Conservation (phyloP, 2,329 filamentous ascomycete genomes). For the Zopfia rhizophila region DNA sequence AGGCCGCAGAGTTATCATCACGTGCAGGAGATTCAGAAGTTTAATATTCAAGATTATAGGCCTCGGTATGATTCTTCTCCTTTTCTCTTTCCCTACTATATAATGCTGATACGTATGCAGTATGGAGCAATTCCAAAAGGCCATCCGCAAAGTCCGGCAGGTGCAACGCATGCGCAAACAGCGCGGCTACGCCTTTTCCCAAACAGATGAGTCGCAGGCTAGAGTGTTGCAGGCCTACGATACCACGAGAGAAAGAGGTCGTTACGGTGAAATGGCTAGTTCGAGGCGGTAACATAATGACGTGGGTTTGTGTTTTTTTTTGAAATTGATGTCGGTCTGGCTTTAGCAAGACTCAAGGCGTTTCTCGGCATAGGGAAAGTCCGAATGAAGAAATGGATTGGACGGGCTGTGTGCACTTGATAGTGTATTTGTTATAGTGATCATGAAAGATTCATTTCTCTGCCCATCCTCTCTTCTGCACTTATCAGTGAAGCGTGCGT, state of each 20-base stretch:
- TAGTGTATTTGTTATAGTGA: too few relatives aligned
- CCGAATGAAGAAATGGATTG: too few relatives aligned
- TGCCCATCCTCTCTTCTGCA: too few relatives aligned
- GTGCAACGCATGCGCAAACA: conserved; percentile 99
- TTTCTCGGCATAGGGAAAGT: too few relatives aligned
- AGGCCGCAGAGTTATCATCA: conserved; percentile 95
- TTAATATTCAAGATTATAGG: conserved; percentile 98
- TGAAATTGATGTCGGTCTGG: too few relatives aligned
- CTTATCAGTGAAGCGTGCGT: too few relatives aligned
- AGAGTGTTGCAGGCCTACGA: conserved; percentile 97
- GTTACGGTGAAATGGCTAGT: conserved; percentile 94
- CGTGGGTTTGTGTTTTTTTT: too few relatives aligned
- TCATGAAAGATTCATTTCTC: too few relatives aligned
- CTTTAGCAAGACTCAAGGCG: too few relatives aligned
- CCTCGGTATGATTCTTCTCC: conserved; percentile 74
- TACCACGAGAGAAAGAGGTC: conserved; percentile 88
- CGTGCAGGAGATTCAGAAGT: conserved; percentile 99
- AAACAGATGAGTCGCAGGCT: conserved; percentile 96
- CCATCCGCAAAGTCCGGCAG: conserved; percentile 96
- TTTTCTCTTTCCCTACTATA: conserved; percentile 2
- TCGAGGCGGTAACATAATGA: conserved; percentile 55
- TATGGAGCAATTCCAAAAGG: conserved; percentile 99
- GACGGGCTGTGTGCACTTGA: too few relatives aligned
- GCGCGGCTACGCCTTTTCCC: conserved; percentile 96
- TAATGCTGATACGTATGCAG: conserved; percentile 59